A percentile compares a stretch with the other conserved stretches of the same genome.
Evolutionary conservation across 2,329 filamentous ascomycete genomes (phyloP).

Genomic region (Colletotrichum liriopes): DNA sequence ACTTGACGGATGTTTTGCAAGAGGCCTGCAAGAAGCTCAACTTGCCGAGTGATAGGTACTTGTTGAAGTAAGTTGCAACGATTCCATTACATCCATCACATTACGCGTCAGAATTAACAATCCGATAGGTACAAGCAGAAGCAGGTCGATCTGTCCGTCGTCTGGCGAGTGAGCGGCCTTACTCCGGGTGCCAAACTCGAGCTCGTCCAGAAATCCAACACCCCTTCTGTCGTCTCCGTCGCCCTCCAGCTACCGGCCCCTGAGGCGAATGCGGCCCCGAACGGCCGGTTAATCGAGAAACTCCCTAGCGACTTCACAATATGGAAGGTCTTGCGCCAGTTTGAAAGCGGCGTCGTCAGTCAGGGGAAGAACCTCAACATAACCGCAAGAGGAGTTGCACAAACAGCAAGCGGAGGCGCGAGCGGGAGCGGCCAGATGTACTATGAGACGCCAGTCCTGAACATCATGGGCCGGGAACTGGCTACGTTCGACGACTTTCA

Average conservation of each 20-base stretch:
- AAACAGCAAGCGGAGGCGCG: constrained; percentile 67
- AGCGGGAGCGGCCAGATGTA: constrained; percentile 81
- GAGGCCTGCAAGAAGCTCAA: constrained; percentile 90
- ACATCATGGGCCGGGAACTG: constrained; percentile 86
- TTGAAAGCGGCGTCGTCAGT: constrained; percentile 82
- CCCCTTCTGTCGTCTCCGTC: constrained; percentile 87
- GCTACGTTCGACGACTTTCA: constrained; percentile 86
- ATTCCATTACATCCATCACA: constrained; percentile 4
- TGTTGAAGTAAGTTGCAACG: constrained; percentile 78
- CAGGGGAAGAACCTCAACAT: constrained; percentile 79
- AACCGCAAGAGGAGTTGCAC: constrained; percentile 84
- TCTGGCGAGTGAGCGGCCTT: constrained; percentile 87
- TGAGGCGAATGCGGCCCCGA: constrained; percentile 74
- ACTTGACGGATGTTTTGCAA: constrained; percentile 86
- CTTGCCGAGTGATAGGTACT: constrained; percentile 80
- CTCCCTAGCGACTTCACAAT: constrained; percentile 90
- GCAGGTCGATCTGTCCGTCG: constrained; percentile 85
- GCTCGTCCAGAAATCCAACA: constrained; percentile 88
- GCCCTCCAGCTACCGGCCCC: constrained; percentile 87
- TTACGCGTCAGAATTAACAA: neutral
- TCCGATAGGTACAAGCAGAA: constrained; percentile 85
- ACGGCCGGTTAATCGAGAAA: constrained; percentile 83
- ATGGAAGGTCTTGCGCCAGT: constrained; percentile 92
- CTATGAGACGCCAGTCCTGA: constrained; percentile 89
- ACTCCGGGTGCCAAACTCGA: constrained; percentile 91